Percentiles rank a stretch among this genome's conserved stretches.
These are phyloP conservation scores for rapeseed (Brassica napus) DNA, from an alignment of 345 rosid species.

Conservation along the genomic window Da-Ae NC_063446.1:25057001-25057500, in stretches of 20 bases:
- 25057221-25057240: slow-evolving; percentile 93
- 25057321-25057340: slow-evolving; percentile 2
- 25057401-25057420: slow-evolving; percentile 74
- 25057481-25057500: background rate
- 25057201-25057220: slow-evolving; percentile 81
- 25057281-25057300: slow-evolving; percentile 9
- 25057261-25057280: slow-evolving; percentile 92
- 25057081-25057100: background rate
- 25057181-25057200: slow-evolving; percentile 71
- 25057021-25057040: no score
- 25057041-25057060: no score
- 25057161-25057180: slow-evolving; percentile 99
- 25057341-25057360: slow-evolving; percentile 99
- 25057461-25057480: slow-evolving; percentile 1
- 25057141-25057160: slow-evolving; percentile 98
- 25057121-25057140: slow-evolving; percentile 6
- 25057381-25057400: slow-evolving; percentile 89
- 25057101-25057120: background rate
- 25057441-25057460: slow-evolving; percentile 72
- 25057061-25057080: no score
- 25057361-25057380: slow-evolving; percentile 95
- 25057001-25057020: no score
- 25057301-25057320: slow-evolving; percentile 7
- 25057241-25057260: slow-evolving; percentile 92
- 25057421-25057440: slow-evolving; percentile 77